phyloP scores from a whole-genome alignment of 2,329 filamentous ascomycete genomes.

The Fusarium nanum region DNA sequence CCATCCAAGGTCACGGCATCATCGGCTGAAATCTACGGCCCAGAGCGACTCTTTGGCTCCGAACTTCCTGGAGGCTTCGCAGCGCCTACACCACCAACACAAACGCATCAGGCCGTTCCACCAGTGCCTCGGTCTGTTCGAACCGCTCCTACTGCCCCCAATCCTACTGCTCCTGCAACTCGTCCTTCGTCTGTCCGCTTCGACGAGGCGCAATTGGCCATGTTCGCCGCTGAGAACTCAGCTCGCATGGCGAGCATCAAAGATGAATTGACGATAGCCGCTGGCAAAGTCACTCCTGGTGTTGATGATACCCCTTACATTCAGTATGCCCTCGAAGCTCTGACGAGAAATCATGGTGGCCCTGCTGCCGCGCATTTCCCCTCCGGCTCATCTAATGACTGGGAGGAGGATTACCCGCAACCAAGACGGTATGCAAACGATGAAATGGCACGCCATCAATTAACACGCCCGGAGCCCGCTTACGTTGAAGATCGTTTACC shows the following conservation, averaged over 20 bases:
- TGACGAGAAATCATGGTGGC: slow-evolving; percentile 79
- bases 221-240: slow-evolving; percentile 52
- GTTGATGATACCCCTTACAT: slow-evolving; percentile 89
- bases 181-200: slow-evolving; percentile 48
- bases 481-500: slow-evolving; percentile 47
- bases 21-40: slow-evolving; percentile 58
- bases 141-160: not conserved
- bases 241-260: slow-evolving; percentile 58
- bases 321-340: slow-evolving; percentile 87
- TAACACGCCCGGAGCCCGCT: slow-evolving; percentile 43
- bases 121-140: slow-evolving; percentile 5
- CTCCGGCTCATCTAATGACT: slow-evolving; percentile 53
- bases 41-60: slow-evolving; percentile 55
- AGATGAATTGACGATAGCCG: slow-evolving; percentile 63
- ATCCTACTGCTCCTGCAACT: slow-evolving; percentile 22
- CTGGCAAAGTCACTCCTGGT: slow-evolving; percentile 74
- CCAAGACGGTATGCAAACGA: slow-evolving; percentile 36
- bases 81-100: slow-evolving; percentile 35
- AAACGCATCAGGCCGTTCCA: slow-evolving; percentile 26
- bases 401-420: slow-evolving; percentile 47
- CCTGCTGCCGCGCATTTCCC: slow-evolving; percentile 64
- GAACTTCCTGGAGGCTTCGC: slow-evolving; percentile 42
- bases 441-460: slow-evolving; percentile 34
- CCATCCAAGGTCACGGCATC: slow-evolving; percentile 46
- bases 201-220: slow-evolving; percentile 55